Conservation (phyloP, 2,329 filamentous ascomycete species). For the Zopfia rhizophila region DNA sequence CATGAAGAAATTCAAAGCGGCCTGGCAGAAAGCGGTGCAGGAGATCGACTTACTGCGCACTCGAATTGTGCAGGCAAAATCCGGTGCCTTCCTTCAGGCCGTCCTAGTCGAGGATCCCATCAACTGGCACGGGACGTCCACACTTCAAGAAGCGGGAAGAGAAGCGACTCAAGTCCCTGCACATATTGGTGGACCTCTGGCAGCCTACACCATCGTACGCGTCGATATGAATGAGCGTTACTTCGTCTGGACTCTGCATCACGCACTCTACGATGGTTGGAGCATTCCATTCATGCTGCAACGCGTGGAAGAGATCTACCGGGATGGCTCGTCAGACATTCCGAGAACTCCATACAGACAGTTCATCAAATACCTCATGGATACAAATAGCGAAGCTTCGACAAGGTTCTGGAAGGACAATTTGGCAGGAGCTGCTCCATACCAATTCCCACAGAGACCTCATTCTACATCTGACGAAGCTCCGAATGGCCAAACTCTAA, state of each 20-base stretch:
- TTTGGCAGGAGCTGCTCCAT: conserved; percentile 39
- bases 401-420: conserved; percentile 47
- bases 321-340: conserved; percentile 24
- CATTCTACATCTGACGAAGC: conserved; percentile 28
- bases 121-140: conserved; percentile 32
- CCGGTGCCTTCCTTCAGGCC: conserved; percentile 39
- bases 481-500: conserved; percentile 35
- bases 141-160: conserved; percentile 29
- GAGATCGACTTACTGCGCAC: conserved; percentile 62
- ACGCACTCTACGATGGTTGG: conserved; percentile 55
- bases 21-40: conserved; percentile 59
- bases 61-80: conserved; percentile 45
- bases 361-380: conserved; percentile 48
- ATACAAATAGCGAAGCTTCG: conserved; percentile 29
- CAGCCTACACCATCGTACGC: conserved; percentile 39
- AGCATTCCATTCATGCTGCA: conserved; percentile 42
- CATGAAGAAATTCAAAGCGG: conserved; percentile 55
- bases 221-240: conserved; percentile 28
- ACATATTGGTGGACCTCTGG: conserved; percentile 35
- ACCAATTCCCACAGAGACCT: conserved; percentile 46
- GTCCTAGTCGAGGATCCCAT: conserved; percentile 41
- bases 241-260: conserved; percentile 54
- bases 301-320: conserved; percentile 41
- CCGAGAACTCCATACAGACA: conserved; percentile 37
- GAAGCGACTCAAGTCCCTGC: conserved; percentile 29